phyloP scores from a whole-genome alignment of 2,329 filamentous ascomycete genomes.

The Botrytis elliptica region DNA sequence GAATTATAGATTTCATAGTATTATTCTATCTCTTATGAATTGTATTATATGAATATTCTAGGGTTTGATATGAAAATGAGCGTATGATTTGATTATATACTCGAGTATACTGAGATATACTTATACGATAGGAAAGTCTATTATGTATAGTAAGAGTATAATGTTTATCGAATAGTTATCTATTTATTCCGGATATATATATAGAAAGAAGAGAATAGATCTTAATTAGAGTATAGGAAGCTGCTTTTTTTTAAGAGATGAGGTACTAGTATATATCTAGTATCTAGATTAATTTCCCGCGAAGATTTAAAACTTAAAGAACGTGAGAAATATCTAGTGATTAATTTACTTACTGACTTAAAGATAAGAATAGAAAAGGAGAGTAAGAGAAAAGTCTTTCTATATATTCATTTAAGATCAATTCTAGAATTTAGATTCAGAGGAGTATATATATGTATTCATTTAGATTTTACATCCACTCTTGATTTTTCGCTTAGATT shows the following conservation, averaged over 20 bases:
- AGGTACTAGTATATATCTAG: too few relatives aligned
- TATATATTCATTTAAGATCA: background rate
- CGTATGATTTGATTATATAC: background rate
- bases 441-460: too few relatives aligned
- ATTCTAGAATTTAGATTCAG: too few relatives aligned
- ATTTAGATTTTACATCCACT: too few relatives aligned
- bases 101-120: background rate
- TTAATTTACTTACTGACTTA: rapidly evolving
- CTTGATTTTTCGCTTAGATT: background rate
- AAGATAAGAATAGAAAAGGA: background rate
- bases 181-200: background rate
- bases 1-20: too few relatives aligned
- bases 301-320: background rate
- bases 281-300: too few relatives aligned
- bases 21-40: too few relatives aligned
- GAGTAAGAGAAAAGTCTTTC: rapidly evolving
- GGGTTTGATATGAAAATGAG: rapidly evolving
- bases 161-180: background rate
- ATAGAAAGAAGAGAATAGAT: background rate
- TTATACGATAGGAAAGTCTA: background rate
- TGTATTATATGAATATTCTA: rapidly evolving
- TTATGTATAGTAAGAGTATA: rapidly evolving
- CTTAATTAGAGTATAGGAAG: background rate
- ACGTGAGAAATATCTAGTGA: background rate
- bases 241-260: too few relatives aligned